These are phyloP conservation scores for Moricandia moricandioides DNA, from an alignment of 345 rosid species.

Conservation along the genomic window DNA sequence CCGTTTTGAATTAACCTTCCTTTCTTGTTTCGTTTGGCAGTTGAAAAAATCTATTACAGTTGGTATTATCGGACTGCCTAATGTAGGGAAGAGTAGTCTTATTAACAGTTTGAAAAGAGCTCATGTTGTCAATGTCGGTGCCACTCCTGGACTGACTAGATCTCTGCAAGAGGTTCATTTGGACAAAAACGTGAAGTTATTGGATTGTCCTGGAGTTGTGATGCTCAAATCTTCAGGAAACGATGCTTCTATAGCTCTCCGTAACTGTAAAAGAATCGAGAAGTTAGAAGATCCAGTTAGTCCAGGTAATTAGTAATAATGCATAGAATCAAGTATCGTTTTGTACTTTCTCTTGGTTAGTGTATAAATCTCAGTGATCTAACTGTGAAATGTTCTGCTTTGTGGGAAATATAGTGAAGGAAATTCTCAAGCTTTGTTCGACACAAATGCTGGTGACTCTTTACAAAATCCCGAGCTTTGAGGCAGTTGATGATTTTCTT, in stretches of 20 bases:
- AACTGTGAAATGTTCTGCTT: conserved; percentile 21
- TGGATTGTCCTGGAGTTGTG: conserved; percentile 98
- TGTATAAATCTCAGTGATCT: conserved; percentile 4
- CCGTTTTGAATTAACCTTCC: background rate
- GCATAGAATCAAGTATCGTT: background rate
- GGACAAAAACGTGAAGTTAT: conserved; percentile 82
- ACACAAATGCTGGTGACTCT: conserved; percentile 59
- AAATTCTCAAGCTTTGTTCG: conserved; percentile 81
- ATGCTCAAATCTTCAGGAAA: conserved; percentile 76
- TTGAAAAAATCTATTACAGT: conserved; percentile 90
- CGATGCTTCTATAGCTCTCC: conserved; percentile 74
- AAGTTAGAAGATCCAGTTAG: conserved; percentile 89
- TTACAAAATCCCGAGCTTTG: conserved; percentile 74
- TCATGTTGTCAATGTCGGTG: conserved; percentile 89
- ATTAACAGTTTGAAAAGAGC: conserved; percentile 94
- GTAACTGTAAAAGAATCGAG: conserved; percentile 95
- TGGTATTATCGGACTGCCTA: conserved; percentile 92
- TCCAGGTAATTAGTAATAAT: conserved; percentile 55
- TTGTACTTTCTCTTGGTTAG: background rate
- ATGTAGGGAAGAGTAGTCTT: conserved; percentile 98
- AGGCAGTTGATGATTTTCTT: conserved; percentile 81
- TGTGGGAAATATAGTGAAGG: conserved; percentile 57
- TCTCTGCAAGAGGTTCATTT: conserved; percentile 95
- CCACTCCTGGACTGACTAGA: conserved; percentile 92
- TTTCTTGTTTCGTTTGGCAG: conserved; percentile 44